Conservation (phyloP, 2,329 filamentous ascomycete genomes). For the Penicillium hordei region DNA sequence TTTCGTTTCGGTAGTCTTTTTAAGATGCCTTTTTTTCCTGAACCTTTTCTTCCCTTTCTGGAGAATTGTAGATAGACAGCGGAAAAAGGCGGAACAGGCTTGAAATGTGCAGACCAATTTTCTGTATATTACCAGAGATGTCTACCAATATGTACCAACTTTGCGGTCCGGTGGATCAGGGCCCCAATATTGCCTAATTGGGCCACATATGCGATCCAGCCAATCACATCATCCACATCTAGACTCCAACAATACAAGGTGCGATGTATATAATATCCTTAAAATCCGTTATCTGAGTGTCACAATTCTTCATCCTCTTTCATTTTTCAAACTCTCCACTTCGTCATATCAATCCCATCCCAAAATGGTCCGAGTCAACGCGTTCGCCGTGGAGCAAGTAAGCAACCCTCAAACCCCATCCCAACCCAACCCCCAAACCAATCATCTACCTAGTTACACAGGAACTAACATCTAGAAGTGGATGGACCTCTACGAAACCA, state of each 20-base stretch:
- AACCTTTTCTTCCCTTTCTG: no score
- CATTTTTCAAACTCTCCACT: not conserved
- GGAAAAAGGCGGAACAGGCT: no score
- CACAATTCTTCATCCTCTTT: not conserved
- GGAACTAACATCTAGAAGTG: conserved; percentile 42
- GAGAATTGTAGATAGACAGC: no score
- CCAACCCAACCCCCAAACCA: not conserved
- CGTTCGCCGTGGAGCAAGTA: conserved; percentile 25
- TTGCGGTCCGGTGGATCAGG: not conserved
- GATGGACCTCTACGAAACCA: conserved; percentile 57
- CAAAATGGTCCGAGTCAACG: conserved; percentile 23
- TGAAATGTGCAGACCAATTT: no score
- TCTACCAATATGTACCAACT: not conserved
- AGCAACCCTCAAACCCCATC: not conserved
- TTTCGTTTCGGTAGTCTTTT: no score
- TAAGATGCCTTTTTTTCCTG: no score
- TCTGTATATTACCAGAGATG: no score
- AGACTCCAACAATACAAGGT: not conserved
- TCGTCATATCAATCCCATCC: no score
- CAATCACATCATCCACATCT: conserved; percentile 9
- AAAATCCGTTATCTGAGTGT: not conserved
- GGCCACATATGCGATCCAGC: conserved; percentile 19
- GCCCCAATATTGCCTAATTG: conserved; percentile 7
- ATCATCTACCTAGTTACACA: not conserved
- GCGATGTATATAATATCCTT: conserved; percentile 1